Base-by-base conservation (phyloP, 1,284 basidiomycete genomes). In the Ceratobasidium sp. region DNA sequence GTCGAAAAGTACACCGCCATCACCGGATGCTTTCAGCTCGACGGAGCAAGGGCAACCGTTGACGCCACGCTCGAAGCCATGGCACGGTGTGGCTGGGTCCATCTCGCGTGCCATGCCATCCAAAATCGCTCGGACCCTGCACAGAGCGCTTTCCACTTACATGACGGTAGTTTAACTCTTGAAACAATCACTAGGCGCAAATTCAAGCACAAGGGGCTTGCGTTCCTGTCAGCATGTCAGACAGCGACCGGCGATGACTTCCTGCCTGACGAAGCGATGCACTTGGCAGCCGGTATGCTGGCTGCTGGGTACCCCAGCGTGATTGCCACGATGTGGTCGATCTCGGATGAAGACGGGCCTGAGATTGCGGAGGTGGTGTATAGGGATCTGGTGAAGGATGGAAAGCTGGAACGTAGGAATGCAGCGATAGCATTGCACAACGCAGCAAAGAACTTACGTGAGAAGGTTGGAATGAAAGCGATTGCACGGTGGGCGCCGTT, bases 321-420 rank as follows among this genome's bases (percentile, higher is more conserved):
- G 9, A 46, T 65, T 26, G 64, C 64, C 5, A 65, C 64, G 20
- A 26, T 57, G 56, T 57, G 56, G 56, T 57, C 56, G 9, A 57
- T 28, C 56, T 46, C 13, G 6, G 64, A 65, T 13, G 13, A 3
- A 5, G 64, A 65, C 40, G 64, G n/a, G n/a, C n/a, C n/a, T n/a
- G n/a, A n/a, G n/a, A n/a, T n/a, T n/a, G n/a, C n/a, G n/a, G n/a
- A n/a, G n/a, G n/a, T n/a, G n/a, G n/a, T n/a, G n/a, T n/a, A n/a
- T n/a, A n/a, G n/a, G n/a, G n/a, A n/a, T n/a, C n/a, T n/a, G n/a
- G n/a, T n/a, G n/a, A n/a, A n/a, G n/a, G n/a, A n/a, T n/a, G n/a
- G n/a, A n/a, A n/a, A n/a, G n/a, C n/a, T n/a, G n/a, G n/a, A n/a
- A n/a, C n/a, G n/a, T n/a, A n/a, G n/a, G n/a, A n/a, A n/a, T n/a